Evolutionary conservation across 768 basidiomycete species (phyloP).

Genomic region (Mycena venus): DNA sequence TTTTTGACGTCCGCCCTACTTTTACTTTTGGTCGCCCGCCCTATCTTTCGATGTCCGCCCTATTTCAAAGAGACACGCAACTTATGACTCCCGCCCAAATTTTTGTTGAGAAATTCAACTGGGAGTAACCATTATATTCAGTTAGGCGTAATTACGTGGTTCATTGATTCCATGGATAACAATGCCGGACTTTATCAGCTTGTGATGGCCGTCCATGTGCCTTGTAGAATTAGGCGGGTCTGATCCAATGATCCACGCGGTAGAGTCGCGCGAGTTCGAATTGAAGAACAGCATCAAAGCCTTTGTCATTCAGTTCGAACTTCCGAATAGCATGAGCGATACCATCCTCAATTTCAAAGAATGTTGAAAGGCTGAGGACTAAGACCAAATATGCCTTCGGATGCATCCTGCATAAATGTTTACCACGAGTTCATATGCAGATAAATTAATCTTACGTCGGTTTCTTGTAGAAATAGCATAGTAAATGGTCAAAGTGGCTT

Average conservation of each 20-base stretch:
- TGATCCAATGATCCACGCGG: neutral
- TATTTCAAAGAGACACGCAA: too few relatives aligned
- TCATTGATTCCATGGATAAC: too few relatives aligned
- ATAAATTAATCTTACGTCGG: neutral
- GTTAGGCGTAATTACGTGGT: too few relatives aligned
- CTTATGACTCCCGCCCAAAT: too few relatives aligned
- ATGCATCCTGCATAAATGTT: neutral
- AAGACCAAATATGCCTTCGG: neutral
- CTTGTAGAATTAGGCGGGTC: too few relatives aligned
- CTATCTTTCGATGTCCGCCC: too few relatives aligned
- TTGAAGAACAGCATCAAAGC: neutral
- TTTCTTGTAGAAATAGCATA: neutral
- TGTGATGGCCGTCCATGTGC: too few relatives aligned
- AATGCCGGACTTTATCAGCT: neutral
- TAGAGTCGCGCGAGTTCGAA: neutral
- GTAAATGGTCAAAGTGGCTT: conserved; percentile 4
- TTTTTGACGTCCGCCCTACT: too few relatives aligned
- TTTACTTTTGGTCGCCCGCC: too few relatives aligned
- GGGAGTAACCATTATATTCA: too few relatives aligned
- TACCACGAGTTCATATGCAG: too few relatives aligned
- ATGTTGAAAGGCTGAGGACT: neutral
- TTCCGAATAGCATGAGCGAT: neutral
- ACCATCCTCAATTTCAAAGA: neutral
- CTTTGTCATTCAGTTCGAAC: neutral
- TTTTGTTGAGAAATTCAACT: too few relatives aligned